A percentile compares a stretch with the other conserved stretches of the same genome.
These are phyloP conservation scores for Tetrahymena thermophila DNA, from an alignment of 73 alveolate genomes.

Conservation along the genomic window DNA sequence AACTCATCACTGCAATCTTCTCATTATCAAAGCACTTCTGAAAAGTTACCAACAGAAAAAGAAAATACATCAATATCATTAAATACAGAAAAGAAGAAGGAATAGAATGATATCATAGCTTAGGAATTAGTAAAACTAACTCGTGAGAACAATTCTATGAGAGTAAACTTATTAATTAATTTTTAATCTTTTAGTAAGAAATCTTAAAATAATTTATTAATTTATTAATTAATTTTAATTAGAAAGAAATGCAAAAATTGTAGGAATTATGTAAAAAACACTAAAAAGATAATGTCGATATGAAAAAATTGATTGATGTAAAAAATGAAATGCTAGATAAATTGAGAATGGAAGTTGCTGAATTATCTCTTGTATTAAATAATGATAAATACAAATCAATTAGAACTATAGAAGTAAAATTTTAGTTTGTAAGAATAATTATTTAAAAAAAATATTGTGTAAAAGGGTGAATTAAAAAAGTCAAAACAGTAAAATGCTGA, in stretches of 20 bases:
- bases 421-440: neutral
- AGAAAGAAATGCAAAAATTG: neutral
- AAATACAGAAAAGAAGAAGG: neutral
- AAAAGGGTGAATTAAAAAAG: neutral
- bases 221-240: no score
- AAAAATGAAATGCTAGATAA: conserved; percentile 39
- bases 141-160: neutral
- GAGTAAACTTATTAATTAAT: neutral
- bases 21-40: neutral
- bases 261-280: conserved; percentile 27
- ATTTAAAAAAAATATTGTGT: neutral
- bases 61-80: neutral
- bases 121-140: neutral
- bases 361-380: conserved; percentile 15
- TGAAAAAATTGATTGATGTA: conserved; percentile 17
- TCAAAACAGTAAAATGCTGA: conserved; percentile 1
- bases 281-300: conserved; percentile 10
- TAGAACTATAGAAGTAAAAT: neutral
- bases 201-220: no score
- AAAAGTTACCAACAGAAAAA: neutral
- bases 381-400: conserved; percentile 29
- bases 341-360: conserved; percentile 39
- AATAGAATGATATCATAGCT: neutral
- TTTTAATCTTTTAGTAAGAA: no score
- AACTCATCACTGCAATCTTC: neutral